Evolutionary conservation across 768 basidiomycete species (phyloP), one percentile per base, ranked within the genome.

Genomic region (Psilocybe cyanescens): DNA sequence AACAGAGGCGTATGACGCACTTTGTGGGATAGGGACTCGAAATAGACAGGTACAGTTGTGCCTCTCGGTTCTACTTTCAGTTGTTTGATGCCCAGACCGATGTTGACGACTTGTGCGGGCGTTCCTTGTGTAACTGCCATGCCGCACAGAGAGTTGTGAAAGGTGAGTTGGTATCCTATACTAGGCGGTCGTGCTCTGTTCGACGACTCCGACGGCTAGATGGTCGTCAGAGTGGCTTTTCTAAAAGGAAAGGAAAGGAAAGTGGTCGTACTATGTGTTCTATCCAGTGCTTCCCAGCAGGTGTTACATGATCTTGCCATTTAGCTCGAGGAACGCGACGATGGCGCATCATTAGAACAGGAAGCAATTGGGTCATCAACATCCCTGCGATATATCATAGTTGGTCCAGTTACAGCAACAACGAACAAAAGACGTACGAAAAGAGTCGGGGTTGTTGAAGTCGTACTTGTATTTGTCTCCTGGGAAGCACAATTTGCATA

Each of bases 41-140:
- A 81, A 67, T 89, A 94, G n/a, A 82, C 81, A 1, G 79, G 66
- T 2, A 90, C 83, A 6, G 85, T 73, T 4, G 81, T 84, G 4
- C 85, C 86, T 14, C 81, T 77, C 0, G 90, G 87, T 63, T 87
- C 85, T 7, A 89, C 83, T 39, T 76, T 79, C 53, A 90, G 78
- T 54, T 86, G 86, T 66, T 90, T 88, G 69, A 92, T 82, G 3
- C 89, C 91, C n/a, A 94, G 78, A 1, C 92, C 92, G 67, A 94
- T 87, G 73, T 92, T 92, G 66, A 91, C 79, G 51, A 94, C 92
- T 59, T 90, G 86, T 48, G 85, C 82, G 57, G 87, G 86, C 8
- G 81, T 80, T 3, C 92, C 92, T 66, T 94, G 91, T 1, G 90
- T 90, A 84, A 94, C 91, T 41, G 88, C 86, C 89, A 93, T 92